phyloP scores from a whole-genome alignment of 495 filamentous ascomycete species.

The Podospora comata region DNA sequence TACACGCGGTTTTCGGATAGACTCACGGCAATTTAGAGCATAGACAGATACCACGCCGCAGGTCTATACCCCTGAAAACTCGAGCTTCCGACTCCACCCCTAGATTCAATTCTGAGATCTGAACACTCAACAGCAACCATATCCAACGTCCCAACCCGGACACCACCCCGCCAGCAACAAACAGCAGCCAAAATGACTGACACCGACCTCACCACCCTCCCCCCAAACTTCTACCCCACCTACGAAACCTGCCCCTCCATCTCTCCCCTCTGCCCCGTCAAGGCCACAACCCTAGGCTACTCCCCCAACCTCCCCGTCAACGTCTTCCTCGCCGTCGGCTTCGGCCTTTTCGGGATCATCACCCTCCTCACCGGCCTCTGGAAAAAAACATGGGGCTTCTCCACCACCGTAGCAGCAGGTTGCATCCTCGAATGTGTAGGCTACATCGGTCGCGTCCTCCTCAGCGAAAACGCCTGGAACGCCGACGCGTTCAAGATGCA shows the following conservation, averaged over 20 bases:
- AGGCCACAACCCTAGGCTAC: slow-evolving; percentile 64
- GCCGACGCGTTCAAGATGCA: slow-evolving; percentile 59
- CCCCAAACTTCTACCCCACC: slow-evolving; percentile 25
- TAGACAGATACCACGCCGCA: too few relatives aligned
- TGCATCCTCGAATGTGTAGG: slow-evolving; percentile 43
- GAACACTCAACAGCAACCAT: not conserved
- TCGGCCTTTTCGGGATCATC: slow-evolving; percentile 47
- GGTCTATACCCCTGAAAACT: too few relatives aligned
- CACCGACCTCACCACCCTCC: slow-evolving; percentile 1
- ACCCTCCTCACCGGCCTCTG: slow-evolving; percentile 54
- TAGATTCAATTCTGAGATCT: not conserved
- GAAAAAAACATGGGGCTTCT: slow-evolving; percentile 63
- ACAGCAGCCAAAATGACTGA: not conserved
- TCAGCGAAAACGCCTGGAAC: slow-evolving; percentile 60
- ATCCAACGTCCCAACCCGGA: not conserved
- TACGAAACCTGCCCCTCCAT: slow-evolving; percentile 49
- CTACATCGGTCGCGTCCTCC: slow-evolving; percentile 59
- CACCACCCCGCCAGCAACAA: too few relatives aligned
- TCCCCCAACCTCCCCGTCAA: slow-evolving; percentile 61
- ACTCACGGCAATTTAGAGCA: not conserved
- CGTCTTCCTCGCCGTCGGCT: slow-evolving; percentile 57
- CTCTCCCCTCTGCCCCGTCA: slow-evolving; percentile 51
- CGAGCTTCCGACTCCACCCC: too few relatives aligned
- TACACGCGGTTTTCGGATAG: not conserved
- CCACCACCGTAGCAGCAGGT: slow-evolving; percentile 50